Conservation (phyloP, 495 filamentous ascomycete genomes). For the Penicillium odoratum region DNA sequence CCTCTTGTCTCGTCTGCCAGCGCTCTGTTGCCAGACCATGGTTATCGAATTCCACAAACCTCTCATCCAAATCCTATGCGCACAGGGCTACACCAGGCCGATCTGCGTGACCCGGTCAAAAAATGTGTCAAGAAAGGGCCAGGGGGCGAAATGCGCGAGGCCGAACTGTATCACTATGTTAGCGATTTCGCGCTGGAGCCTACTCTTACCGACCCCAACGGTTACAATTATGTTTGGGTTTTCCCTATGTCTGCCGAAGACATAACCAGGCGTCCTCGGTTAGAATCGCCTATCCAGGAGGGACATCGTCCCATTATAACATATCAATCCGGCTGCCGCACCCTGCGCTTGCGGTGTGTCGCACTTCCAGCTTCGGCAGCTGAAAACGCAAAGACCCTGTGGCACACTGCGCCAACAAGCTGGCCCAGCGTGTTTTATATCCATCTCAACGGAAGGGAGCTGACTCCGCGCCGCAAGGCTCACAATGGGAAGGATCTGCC, state of each 20-base stretch:
- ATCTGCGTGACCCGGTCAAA: slow-evolving; percentile 56
- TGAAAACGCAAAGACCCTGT: slow-evolving; percentile 41
- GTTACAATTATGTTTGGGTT: slow-evolving; percentile 29
- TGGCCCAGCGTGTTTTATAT: slow-evolving; percentile 78
- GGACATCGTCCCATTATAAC: slow-evolving; percentile 17
- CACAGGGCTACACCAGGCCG: slow-evolving; percentile 56
- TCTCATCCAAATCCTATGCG: slow-evolving; percentile 46
- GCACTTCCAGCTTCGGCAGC: slow-evolving; percentile 20
- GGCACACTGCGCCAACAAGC: slow-evolving; percentile 59
- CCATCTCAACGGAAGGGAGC: slow-evolving; percentile 59
- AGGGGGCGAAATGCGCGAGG: slow-evolving; percentile 16
- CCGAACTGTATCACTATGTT: slow-evolving; percentile 48
- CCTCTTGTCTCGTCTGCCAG: not conserved
- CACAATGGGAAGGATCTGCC: slow-evolving; percentile 76
- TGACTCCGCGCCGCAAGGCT: slow-evolving; percentile 61
- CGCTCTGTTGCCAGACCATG: slow-evolving; percentile 34
- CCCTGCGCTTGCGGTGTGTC: slow-evolving; percentile 48
- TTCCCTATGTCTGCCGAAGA: slow-evolving; percentile 26
- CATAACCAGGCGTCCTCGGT: slow-evolving; percentile 21
- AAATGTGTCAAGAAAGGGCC: slow-evolving; percentile 24
- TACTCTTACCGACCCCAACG: slow-evolving; percentile 22
- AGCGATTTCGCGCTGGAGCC: slow-evolving; percentile 44
- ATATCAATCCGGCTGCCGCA: slow-evolving; percentile 31
- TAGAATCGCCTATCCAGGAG: not conserved
- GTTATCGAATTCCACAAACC: slow-evolving; percentile 31